Evolutionary conservation across 345 rosid species (phyloP), one percentile per base, ranked within the genome.

Genomic region (Clausena lansium): DNA sequence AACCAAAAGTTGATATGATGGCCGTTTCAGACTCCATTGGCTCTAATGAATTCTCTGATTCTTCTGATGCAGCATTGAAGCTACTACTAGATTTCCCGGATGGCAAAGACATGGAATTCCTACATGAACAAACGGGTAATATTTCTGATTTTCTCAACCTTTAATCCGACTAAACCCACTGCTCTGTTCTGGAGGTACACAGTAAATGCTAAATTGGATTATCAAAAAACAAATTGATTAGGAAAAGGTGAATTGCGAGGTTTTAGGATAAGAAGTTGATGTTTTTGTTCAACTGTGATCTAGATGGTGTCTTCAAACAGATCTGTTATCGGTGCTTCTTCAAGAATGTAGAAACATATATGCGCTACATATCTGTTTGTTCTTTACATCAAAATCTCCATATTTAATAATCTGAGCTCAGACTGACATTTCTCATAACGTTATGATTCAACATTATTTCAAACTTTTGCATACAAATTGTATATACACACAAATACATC

Each of bases 21-120:
- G 73, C 81, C 9, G 35, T 33, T 73, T 79, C 83, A 55, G 83
- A 76, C 67, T 78, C 84, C 50, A 76, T 62, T 45, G 72, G 70
- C 70, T 72, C 85, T 59, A 79, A 79, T 52, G 82, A 80, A 47
- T 81, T 81, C 30, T 19, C 62, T 9, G 84, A 71, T 63, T 83
- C 78, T 57, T 83, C 85, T 0, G 85, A 75, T 39, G 77, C 76
- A n/a, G 82, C 67, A 71, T 41, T 79, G 80, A 79, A 71, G 79
- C 38, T 70, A 78, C 72, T 81, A 41, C 41, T 79, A 35, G 85
- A 81, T 63, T 24, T 81, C 32, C 79, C 83, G 13, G 81, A 64
- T 27, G 77, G 71, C 45, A 45, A 41, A 62, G 32, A 64, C 55
- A 67, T 78, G 82, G 86, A 78, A 61, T 86, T 83, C 59, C 27